Base-by-base conservation (phyloP, 2,329 filamentous ascomycete species). In the Keithomyces neogunnii region DNA sequence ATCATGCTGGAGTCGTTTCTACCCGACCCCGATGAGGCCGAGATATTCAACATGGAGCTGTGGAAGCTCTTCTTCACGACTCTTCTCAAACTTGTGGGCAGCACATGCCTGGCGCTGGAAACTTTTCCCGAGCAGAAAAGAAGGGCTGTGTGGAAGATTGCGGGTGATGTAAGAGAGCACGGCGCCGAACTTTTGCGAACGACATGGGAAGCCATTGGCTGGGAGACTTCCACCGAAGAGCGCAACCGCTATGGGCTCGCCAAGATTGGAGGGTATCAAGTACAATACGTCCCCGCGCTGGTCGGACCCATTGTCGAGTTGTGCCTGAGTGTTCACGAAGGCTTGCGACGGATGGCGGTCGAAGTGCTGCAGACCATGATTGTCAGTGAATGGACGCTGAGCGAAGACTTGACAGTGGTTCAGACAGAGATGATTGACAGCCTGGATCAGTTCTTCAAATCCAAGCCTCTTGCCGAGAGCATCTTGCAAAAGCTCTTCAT, bases 281-380 rank as follows among this genome's bases (percentile, higher is more conserved):
- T 99, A 26, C 93, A 97, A 70, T 99, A 97, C 66, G 93, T 99
- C 32, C 93, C 95, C 5, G 85, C 87, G 10, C 77, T 99, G 5
- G 90, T 99, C 6, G 86, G 87, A 1, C 90, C 91, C 0, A 93
- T 97, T 48, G 88, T 97, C 29, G 89, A 95, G 67, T 78, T 99
- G 8, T 99, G 93, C 64, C 76, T 99, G 51, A 97, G 92, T 63
- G 90, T 97, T 3, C 93, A 99, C 59, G 89, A 95, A 66, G 91
- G 91, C 3, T 73, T 99, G 51, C 82, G 93, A 54, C 83, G 82
- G 56, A 93, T 95, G 67, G 93, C 92, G 1, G 90, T 96, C 32
- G 88, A 96, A 65, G 88, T 99, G 26, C 70, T 99, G 55, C 90
- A 96, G 66, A 95, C 90, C 3, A 99, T 99, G 93, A 95, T 99